These are phyloP conservation scores for Eruca vesicaria DNA, from an alignment of 441 rosid genomes.

Conservation along the genomic window DNA sequence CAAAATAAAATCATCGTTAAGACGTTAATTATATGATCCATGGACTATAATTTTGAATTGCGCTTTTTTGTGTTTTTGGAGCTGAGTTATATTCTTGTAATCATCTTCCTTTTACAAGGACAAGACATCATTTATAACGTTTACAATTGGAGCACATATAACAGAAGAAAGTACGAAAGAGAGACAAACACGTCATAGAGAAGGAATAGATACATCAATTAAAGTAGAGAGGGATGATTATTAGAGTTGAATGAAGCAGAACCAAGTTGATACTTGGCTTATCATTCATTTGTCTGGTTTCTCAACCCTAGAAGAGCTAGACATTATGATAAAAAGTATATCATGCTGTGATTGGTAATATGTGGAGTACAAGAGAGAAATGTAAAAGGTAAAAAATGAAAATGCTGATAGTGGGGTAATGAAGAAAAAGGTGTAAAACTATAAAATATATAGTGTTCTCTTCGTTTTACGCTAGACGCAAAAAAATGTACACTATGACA, in stretches of 20 bases:
- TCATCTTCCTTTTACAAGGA: background rate
- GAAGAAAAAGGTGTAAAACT: background rate
- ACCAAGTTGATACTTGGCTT: background rate
- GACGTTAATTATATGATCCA: no score
- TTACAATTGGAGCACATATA: background rate
- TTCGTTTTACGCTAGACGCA: no score
- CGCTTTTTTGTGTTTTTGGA: background rate
- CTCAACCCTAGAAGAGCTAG: background rate
- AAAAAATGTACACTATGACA: no score
- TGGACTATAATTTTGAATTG: background rate
- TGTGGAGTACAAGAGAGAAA: background rate
- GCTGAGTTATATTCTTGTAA: background rate
- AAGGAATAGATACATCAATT: background rate
- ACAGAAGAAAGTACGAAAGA: background rate
- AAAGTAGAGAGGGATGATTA: background rate
- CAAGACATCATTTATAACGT: background rate
- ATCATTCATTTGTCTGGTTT: background rate
- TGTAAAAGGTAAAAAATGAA: background rate
- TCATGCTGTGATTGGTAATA: background rate
- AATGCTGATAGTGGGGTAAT: background rate
- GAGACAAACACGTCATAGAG: background rate
- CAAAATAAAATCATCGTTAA: background rate
- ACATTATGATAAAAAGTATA: background rate
- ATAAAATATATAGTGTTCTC: background rate
- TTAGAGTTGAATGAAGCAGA: background rate